Conservation (phyloP, 129 eudicot genomes). For the sunflower (Helianthus annuus) region DNA sequence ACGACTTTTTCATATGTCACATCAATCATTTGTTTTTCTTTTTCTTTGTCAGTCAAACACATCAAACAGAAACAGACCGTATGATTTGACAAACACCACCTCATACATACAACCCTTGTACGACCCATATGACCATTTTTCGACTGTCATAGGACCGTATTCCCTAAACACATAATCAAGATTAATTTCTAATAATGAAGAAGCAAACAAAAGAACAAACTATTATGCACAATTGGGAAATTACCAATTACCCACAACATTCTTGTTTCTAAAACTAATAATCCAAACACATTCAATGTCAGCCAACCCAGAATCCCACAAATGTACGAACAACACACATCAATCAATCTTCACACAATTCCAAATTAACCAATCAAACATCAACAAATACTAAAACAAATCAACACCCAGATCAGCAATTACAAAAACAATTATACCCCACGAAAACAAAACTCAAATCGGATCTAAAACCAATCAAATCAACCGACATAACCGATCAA, state of each 20-base stretch:
- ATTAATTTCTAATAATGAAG: background rate
- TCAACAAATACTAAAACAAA: conserved; percentile 13
- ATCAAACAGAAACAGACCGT: too few relatives aligned
- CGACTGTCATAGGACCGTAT: too few relatives aligned
- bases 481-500: conserved; percentile 17
- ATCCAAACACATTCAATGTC: conserved; percentile 7
- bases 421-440: background rate
- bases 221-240: background rate
- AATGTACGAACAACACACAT: background rate
- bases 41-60: too few relatives aligned
- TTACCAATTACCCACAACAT: background rate
- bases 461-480: conserved; percentile 31
- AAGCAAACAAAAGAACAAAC: too few relatives aligned
- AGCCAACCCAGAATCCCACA: background rate
- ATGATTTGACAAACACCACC: too few relatives aligned
- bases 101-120: too few relatives aligned
- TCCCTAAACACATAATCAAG: background rate
- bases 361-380: conserved; percentile 18
- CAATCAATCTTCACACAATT: conserved; percentile 3
- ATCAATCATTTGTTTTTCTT: too few relatives aligned
- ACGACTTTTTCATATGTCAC: too few relatives aligned
- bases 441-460: background rate
- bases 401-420: background rate
- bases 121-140: too few relatives aligned
- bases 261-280: background rate